These are phyloP conservation scores for Trichomonas vaginalis DNA, from an alignment of 208 protist species.

Conservation along the genomic window DNA sequence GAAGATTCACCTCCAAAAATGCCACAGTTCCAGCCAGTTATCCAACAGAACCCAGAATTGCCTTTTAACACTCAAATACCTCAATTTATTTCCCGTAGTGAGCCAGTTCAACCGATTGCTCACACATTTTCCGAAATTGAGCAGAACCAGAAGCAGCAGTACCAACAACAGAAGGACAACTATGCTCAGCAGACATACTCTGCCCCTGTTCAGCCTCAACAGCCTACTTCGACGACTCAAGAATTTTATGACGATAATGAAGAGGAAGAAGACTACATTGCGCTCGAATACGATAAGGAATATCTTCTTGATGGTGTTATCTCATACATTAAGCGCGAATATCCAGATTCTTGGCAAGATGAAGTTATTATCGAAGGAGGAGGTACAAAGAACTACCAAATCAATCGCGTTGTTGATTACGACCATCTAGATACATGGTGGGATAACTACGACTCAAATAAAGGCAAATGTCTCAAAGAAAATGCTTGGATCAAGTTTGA, in stretches of 20 bases:
- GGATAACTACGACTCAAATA: not conserved
- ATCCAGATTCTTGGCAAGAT: not conserved
- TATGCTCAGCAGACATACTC: not conserved
- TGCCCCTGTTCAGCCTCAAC: no score
- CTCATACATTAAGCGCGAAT: not conserved
- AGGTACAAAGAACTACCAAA: not conserved
- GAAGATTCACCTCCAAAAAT: not conserved
- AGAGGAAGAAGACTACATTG: not conserved
- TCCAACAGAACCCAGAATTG: not conserved
- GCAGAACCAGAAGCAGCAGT: not conserved
- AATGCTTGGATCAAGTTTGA: not conserved
- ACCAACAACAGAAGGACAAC: not conserved
- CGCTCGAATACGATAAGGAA: not conserved
- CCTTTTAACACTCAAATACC: not conserved
- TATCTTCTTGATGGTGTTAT: not conserved
- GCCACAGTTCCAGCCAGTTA: no score
- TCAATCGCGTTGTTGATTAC: not conserved
- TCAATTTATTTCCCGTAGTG: not conserved
- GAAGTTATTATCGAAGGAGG: not conserved
- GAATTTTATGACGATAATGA: no score
- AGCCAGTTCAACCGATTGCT: not conserved
- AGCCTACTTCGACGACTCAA: not conserved
- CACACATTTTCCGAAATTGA: not conserved
- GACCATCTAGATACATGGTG: not conserved
- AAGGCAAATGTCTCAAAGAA: not conserved